Evolutionary conservation across 2,329 filamentous ascomycete species (phyloP).

Genomic region (Pestalotiopsis sp.): DNA sequence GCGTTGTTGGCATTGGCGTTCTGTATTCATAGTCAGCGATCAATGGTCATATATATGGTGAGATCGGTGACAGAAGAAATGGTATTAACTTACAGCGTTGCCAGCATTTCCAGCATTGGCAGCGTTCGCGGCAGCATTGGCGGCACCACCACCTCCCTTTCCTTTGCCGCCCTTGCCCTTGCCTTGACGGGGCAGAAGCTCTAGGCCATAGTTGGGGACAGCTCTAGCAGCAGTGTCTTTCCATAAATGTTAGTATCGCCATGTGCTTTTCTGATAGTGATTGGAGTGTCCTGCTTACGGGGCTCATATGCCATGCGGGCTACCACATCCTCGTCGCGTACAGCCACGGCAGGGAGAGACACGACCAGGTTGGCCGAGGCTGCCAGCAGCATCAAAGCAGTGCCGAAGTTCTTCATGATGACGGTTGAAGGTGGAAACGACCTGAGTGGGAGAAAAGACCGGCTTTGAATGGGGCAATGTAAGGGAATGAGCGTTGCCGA

Average conservation of each 20-base stretch:
- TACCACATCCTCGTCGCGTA: background rate
- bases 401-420: conserved; percentile 18
- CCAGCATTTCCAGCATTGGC: background rate
- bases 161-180: conserved; percentile 5
- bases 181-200: conserved; percentile 2
- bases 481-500: conserved; percentile 1
- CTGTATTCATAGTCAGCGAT: background rate
- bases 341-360: conserved; percentile 14
- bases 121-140: background rate
- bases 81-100: background rate
- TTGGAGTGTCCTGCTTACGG: background rate
- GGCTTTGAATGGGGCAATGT: background rate
- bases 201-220: background rate
- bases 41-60: background rate
- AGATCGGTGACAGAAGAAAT: background rate
- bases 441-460: background rate
- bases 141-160: background rate
- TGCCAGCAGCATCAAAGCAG: conserved; percentile 17
- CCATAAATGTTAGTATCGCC: background rate
- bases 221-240: conserved; percentile 5
- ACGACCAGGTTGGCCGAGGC: conserved; percentile 15
- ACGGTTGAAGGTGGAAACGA: background rate
- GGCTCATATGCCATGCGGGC: conserved; percentile 11
- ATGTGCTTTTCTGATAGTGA: background rate
- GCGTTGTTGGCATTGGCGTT: background rate